phyloP scores from a whole-genome alignment of 305 asterid species.

The Fraxinus paxiana region DNA sequence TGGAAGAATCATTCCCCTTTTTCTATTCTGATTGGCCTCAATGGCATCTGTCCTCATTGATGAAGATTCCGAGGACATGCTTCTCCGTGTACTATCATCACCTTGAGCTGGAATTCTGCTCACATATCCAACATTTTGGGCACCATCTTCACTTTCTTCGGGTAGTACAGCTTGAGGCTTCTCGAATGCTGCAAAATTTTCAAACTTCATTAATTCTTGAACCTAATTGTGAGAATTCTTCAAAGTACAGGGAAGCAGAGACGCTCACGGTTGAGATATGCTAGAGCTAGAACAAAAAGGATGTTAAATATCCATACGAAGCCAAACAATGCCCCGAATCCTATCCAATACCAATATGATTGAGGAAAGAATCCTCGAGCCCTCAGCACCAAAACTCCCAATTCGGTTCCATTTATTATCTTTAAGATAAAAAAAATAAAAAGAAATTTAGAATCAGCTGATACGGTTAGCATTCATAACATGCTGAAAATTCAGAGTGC shows the following conservation, averaged over 20 bases:
- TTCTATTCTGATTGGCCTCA: slow-evolving; percentile 15
- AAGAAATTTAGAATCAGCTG: slow-evolving; percentile 1
- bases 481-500: not conserved
- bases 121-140: not conserved
- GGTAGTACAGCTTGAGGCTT: slow-evolving; percentile 24
- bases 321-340: slow-evolving; percentile 25
- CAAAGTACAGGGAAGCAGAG: not conserved
- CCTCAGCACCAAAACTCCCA: slow-evolving; percentile 19
- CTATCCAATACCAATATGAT: slow-evolving; percentile 31
- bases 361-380: slow-evolving; percentile 28
- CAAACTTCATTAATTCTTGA: not conserved
- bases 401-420: slow-evolving; percentile 1
- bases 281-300: slow-evolving; percentile 16
- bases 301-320: slow-evolving; percentile 24
- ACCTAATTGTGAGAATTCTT: not conserved
- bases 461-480: not conserved
- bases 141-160: slow-evolving; percentile 15
- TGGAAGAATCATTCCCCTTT: slow-evolving; percentile 35
- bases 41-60: slow-evolving; percentile 8
- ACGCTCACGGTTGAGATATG: slow-evolving; percentile 26
- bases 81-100: not conserved
- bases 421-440: not conserved
- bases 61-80: not conserved
- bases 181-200: slow-evolving; percentile 20
- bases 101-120: not conserved